phyloP scores from a whole-genome alignment of 1,284 basidiomycete genomes.

The Bondarzewia mesenterica region DNA sequence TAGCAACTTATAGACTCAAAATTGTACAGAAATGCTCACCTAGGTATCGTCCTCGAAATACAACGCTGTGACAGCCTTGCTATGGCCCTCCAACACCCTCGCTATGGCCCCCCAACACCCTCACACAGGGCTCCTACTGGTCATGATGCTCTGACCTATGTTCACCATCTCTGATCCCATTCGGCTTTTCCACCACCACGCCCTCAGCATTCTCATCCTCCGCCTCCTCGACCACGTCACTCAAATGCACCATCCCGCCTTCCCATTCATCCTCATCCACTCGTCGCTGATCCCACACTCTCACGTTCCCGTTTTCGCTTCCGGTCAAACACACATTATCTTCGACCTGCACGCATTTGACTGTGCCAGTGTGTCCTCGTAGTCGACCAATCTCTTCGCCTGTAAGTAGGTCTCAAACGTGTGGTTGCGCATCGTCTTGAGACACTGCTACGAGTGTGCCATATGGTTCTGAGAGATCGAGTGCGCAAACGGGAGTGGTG shows the following conservation, averaged over 20 bases:
- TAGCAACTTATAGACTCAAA: neutral
- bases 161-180: conserved; percentile 16
- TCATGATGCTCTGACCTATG: conserved; percentile 19
- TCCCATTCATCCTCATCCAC: conserved; percentile 63
- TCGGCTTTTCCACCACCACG: conserved; percentile 11
- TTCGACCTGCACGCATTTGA: conserved; percentile 93
- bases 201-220: conserved; percentile 27
- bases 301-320: conserved; percentile 77
- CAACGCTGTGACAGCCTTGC: conserved; percentile 84
- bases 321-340: conserved; percentile 89
- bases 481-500: conserved; percentile 73
- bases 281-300: conserved; percentile 81
- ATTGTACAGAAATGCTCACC: conserved; percentile 38
- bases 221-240: conserved; percentile 57
- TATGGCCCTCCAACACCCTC: conserved; percentile 83
- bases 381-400: conserved; percentile 78
- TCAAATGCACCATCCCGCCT: conserved; percentile 45
- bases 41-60: conserved; percentile 95
- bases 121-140: too few relatives aligned
- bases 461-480: conserved; percentile 97
- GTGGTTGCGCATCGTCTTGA: conserved; percentile 68
- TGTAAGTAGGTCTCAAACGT: conserved; percentile 83
- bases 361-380: conserved; percentile 69
- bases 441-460: conserved; percentile 87
- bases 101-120: conserved; percentile 46